A percentile compares a stretch with the other conserved stretches of the same genome.
phyloP scores from a whole-genome alignment of 148 eudicot genomes.

The Rhododendron vialii region DNA sequence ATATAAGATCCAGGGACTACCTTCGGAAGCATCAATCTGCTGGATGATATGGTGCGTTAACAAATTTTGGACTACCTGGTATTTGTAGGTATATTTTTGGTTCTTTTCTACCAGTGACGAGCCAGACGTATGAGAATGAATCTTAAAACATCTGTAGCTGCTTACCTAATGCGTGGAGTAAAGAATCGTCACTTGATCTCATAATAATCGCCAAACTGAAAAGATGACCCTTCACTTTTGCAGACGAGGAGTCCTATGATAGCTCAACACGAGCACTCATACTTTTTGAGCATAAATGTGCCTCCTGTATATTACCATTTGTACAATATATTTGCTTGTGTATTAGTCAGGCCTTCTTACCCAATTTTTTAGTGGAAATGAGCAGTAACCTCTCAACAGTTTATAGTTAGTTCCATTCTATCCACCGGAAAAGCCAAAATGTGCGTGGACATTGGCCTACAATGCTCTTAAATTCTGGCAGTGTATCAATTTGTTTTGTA shows the following conservation, averaged over 20 bases:
- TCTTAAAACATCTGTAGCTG: not conserved
- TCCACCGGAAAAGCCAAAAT: not conserved
- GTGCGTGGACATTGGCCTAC: not conserved
- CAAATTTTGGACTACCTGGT: not conserved
- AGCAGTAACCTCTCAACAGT: not conserved
- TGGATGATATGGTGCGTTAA: not conserved
- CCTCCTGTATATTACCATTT: not conserved
- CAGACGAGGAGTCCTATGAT: not conserved
- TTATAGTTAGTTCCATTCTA: not conserved
- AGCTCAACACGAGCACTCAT: not conserved
- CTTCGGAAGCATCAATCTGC: slow-evolving; percentile 36
- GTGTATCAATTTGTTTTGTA: not conserved
- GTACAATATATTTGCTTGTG: not conserved
- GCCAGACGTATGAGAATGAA: not conserved
- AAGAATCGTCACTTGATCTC: not conserved
- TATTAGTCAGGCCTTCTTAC: not conserved
- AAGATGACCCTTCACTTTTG: not conserved
- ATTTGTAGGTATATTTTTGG: not conserved
- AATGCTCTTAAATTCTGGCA: not conserved
- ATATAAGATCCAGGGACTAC: slow-evolving; percentile 65
- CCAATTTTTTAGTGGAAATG: not conserved
- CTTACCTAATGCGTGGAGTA: not conserved
- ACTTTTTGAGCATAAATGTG: not conserved
- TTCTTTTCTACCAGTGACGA: not conserved
- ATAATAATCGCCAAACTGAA: not conserved